phyloP scores from a whole-genome alignment of 441 rosid genomes.

The Dalechampia spathulata region DNA sequence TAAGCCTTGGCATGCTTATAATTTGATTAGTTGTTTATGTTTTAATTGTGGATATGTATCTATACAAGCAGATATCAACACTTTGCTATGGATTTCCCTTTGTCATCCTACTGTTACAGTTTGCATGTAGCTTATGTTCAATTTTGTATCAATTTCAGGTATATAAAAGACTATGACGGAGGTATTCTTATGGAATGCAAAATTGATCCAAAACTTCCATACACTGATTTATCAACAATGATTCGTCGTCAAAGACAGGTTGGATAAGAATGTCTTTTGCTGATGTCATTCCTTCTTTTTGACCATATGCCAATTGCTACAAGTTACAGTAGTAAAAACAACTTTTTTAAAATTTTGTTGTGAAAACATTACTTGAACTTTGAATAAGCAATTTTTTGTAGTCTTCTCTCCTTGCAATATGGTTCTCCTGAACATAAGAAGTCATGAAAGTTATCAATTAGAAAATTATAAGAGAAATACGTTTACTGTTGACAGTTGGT shows the following conservation, averaged over 20 bases:
- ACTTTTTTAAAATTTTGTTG: no score
- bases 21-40: neutral
- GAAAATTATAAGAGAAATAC: no score
- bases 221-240: slow-evolving; percentile 89
- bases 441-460: no score
- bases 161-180: slow-evolving; percentile 98
- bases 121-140: slow-evolving; percentile 1
- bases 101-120: neutral
- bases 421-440: no score
- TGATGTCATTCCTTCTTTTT: neutral
- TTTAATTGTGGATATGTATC: neutral
- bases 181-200: slow-evolving; percentile 99
- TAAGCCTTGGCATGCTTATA: neutral
- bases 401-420: no score
- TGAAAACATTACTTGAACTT: no score
- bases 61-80: neutral
- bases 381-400: no score
- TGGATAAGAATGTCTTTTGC: slow-evolving; percentile 11
- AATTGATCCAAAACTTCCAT: slow-evolving; percentile 96
- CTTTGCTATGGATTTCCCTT: slow-evolving; percentile 1
- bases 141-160: slow-evolving; percentile 33
- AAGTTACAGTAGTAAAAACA: no score
- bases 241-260: slow-evolving; percentile 90
- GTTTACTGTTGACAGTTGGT: neutral
- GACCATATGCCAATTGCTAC: neutral